Percentiles rank a stretch among this genome's conserved stretches.
These are phyloP conservation scores for Cyclotella sp. DNA, from an alignment of 108 stramenopile genomes.

Conservation along the genomic window DNA sequence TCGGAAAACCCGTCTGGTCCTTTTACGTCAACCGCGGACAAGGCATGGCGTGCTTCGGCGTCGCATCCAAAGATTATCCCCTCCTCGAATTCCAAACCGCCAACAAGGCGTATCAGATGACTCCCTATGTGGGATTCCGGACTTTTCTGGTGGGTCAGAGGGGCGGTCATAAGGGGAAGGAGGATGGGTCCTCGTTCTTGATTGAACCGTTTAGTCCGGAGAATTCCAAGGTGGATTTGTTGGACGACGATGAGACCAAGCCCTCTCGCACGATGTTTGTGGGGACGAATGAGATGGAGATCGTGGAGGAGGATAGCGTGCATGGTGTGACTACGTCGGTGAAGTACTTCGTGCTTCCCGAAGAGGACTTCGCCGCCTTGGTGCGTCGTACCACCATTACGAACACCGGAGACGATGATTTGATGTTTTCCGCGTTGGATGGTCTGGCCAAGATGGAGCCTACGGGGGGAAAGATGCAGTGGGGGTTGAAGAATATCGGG, in stretches of 20 bases:
- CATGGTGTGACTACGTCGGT: conserved; percentile 80
- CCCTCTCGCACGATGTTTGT: conserved; percentile 90
- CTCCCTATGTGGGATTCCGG: conserved; percentile 92
- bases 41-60: conserved; percentile 88
- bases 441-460: conserved; percentile 92
- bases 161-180: conserved; percentile 39
- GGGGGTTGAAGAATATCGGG: conserved; percentile 90
- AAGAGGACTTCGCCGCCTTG: conserved; percentile 88
- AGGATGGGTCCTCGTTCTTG: conserved; percentile 59
- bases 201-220: conserved; percentile 80
- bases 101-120: conserved; percentile 95
- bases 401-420: conserved; percentile 69
- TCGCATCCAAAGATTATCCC: conserved; percentile 88
- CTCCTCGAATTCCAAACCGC: conserved; percentile 93
- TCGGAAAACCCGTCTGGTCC: conserved; percentile 91
- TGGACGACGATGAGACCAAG: conserved; percentile 60
- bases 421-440: conserved; percentile 84
- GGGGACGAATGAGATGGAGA: conserved; percentile 93
- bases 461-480: conserved; percentile 80
- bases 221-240: conserved; percentile 57
- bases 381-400: conserved; percentile 89
- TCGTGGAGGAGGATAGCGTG: conserved; percentile 81
- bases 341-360: conserved; percentile 89
- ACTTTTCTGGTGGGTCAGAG: conserved; percentile 89
- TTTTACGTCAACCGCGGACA: conserved; percentile 98